Evolutionary conservation across 169 alveolate genomes (phyloP).

Genomic region (Fabrea salina): DNA sequence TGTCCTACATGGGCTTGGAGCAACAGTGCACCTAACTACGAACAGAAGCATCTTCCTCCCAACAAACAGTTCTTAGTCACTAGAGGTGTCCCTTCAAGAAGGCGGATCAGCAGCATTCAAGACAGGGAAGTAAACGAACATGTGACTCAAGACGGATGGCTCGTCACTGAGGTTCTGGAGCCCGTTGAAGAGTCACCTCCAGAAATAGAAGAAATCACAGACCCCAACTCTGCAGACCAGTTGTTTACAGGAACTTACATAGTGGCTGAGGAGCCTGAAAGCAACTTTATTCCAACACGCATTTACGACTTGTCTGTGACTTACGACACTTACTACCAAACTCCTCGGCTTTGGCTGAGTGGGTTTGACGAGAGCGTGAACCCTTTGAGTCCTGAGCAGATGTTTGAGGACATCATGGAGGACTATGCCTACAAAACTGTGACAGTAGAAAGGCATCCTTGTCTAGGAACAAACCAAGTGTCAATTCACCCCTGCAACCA

Average conservation of each 20-base stretch:
- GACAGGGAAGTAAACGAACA: neutral
- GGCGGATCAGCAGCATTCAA: conserved; percentile 42
- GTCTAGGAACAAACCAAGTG: conserved; percentile 68
- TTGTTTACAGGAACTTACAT: conserved; percentile 35
- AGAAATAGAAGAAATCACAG: neutral
- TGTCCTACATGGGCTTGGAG: conserved; percentile 90
- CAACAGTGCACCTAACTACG: conserved; percentile 43
- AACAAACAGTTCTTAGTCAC: conserved; percentile 80
- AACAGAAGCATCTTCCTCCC: conserved; percentile 68
- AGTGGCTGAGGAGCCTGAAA: conserved; percentile 50
- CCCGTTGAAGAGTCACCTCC: neutral
- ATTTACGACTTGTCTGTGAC: conserved; percentile 60
- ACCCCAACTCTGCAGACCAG: conserved; percentile 26
- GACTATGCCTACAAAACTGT: conserved; percentile 91
- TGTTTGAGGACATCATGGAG: conserved; percentile 90
- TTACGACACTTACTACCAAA: conserved; percentile 69
- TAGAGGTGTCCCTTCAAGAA: conserved; percentile 68
- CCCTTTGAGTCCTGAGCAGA: conserved; percentile 82
- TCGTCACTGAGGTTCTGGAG: neutral
- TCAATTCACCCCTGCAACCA: conserved; percentile 93
- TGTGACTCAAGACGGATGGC: conserved; percentile 18
- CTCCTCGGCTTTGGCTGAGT: conserved; percentile 92
- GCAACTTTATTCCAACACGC: conserved; percentile 31
- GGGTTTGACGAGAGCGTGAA: conserved; percentile 85
- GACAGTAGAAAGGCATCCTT: conserved; percentile 91